These are phyloP conservation scores for Tephrocybe sp. DNA, from an alignment of 768 basidiomycete species.

Conservation along the genomic window DNA sequence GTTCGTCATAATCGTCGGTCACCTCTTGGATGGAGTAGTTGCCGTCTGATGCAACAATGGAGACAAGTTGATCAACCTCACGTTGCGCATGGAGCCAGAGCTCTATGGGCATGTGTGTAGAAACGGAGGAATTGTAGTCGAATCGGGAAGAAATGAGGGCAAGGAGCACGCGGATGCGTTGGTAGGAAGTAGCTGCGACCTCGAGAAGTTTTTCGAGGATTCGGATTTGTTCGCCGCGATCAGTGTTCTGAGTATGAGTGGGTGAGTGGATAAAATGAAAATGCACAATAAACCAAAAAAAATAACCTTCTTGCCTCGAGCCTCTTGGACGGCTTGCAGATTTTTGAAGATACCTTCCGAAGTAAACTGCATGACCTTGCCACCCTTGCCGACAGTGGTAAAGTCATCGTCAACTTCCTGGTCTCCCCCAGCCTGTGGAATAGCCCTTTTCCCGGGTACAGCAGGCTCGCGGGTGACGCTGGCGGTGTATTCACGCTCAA, in stretches of 20 bases:
- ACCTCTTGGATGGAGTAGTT: conserved; percentile 84
- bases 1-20: conserved; percentile 90
- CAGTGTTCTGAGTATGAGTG: conserved; percentile 73
- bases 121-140: conserved; percentile 89
- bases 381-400: conserved; percentile 88
- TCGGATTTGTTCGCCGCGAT: conserved; percentile 90
- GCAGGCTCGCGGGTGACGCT: conserved; percentile 45
- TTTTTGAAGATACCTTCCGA: conserved; percentile 89
- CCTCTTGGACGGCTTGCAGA: conserved; percentile 87
- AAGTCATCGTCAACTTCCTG: conserved; percentile 69
- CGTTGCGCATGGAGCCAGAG: conserved; percentile 85
- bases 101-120: conserved; percentile 88
- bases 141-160: conserved; percentile 93
- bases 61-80: conserved; percentile 86
- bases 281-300: neutral
- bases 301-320: conserved; percentile 90
- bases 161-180: conserved; percentile 90
- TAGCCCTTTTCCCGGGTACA: conserved; percentile 35
- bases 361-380: conserved; percentile 78
- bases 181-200: conserved; percentile 85
- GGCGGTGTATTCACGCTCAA: conserved; percentile 71
- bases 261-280: neutral
- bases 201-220: conserved; percentile 85
- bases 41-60: conserved; percentile 67
- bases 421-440: conserved; percentile 31